Base-by-base conservation (phyloP, 2,329 filamentous ascomycete genomes). In the Neonectria neomacrospora region DNA sequence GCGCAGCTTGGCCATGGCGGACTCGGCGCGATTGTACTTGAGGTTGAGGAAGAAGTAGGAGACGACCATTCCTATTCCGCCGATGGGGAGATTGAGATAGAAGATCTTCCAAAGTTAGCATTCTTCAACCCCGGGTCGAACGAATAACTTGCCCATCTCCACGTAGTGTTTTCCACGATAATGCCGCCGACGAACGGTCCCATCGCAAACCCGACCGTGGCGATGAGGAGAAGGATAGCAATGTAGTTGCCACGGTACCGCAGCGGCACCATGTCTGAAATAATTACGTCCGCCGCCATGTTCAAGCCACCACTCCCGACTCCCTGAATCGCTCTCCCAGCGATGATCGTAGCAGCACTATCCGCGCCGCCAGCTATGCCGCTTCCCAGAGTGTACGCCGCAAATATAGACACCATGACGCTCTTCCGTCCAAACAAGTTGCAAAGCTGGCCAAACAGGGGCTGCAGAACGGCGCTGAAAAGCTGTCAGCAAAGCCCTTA, bases 401-500 rank as follows among this genome's bases (percentile, higher is more conserved):
- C 75, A 1, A 86, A 77, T 3, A 81, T 72, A 3, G 70, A 48
- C 0, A 86, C 72, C 16, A 77, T 75, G 16, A 79, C 71, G 54
- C 75, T 79, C 20, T 82, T 78, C 1, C 85, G 78, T 2, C 86
- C 85, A 65, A 83, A 87, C 16, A 87, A 77, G 56, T 86, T 79
- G 12, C 81, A 78, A 0, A 85, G 64, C 63, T 87, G 83, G 1
- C 82, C 83, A 51, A 81, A 82, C 0, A 86, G 65, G 0, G 85
- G 85, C 54, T 84, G 83, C 2, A 85, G 58, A 18, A 52, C 58
- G 7, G 69, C 60, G 14, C 69, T 71, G 0, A 1, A 2, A 2
- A n/a, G 12, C 2, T n/a, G 26, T 67, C 3, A 68, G 34, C 16
- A 20, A 10, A 44, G 12, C 2, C 48, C 30, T 22, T 18, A 22